A percentile compares a stretch with the other conserved stretches of the same genome.
These are phyloP conservation scores for Stropharia rugosoannulata DNA, from an alignment of 768 basidiomycete species.

Conservation along the genomic window DNA sequence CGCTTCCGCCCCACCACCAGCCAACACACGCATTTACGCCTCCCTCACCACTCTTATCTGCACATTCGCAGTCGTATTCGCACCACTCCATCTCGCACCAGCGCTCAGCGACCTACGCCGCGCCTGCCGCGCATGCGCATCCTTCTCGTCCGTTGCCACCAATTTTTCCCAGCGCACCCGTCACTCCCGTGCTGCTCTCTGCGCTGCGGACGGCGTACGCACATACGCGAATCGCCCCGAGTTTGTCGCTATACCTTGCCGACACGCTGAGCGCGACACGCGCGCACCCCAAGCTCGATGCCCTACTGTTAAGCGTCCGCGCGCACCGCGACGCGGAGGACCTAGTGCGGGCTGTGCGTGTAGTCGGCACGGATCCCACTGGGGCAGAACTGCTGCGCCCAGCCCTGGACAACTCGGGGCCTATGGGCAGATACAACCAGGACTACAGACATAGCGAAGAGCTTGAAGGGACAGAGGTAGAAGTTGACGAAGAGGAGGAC, in stretches of 20 bases:
- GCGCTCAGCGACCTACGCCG: not conserved
- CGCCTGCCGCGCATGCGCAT: not conserved
- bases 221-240: conserved; percentile 46
- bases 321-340: conserved; percentile 64
- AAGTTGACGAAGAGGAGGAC: conserved; percentile 10
- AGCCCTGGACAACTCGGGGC: conserved; percentile 7
- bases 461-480: not conserved
- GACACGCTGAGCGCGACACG: conserved; percentile 76
- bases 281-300: conserved; percentile 70
- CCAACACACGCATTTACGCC: too few species aligned
- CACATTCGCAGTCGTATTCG: not conserved
- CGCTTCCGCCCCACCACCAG: not conserved
- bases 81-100: not conserved
- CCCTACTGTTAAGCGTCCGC: conserved; percentile 59
- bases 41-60: not conserved
- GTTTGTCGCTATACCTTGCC: conserved; percentile 61
- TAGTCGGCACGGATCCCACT: conserved; percentile 60
- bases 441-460: not conserved
- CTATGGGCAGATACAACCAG: not conserved
- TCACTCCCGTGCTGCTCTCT: conserved; percentile 29
- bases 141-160: not conserved
- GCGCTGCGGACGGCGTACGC: conserved; percentile 28
- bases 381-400: conserved; percentile 55
- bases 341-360: conserved; percentile 64
- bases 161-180: not conserved